Conservation (phyloP, 441 rosid species). For the Hypseocharis bilobata region DNA sequence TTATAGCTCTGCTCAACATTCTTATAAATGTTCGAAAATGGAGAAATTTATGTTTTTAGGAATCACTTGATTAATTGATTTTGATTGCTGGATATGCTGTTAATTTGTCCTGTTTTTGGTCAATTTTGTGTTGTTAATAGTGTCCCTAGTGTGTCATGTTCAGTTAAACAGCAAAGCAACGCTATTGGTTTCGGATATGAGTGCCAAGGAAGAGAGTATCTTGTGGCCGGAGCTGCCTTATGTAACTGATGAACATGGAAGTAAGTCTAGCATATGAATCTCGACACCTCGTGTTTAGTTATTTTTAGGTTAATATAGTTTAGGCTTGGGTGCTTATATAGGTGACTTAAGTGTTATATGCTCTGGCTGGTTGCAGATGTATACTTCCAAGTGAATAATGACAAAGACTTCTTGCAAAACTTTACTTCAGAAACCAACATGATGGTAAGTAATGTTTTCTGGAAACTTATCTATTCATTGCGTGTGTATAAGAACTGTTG, state of each 20-base stretch:
- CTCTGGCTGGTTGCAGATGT: conserved; percentile 43
- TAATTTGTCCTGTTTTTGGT: background rate
- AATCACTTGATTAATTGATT: too few species aligned
- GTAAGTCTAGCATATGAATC: conserved; percentile 35
- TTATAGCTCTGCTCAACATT: background rate
- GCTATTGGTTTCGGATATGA: conserved; percentile 52
- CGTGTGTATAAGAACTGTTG: background rate
- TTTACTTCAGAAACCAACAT: conserved; percentile 50
- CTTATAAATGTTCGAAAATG: background rate
- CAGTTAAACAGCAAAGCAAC: conserved; percentile 86
- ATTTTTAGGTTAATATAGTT: conserved; percentile 2
- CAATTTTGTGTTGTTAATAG: conserved; percentile 37
- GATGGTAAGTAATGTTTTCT: conserved; percentile 42
- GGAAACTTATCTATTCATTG: background rate
- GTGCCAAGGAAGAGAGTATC: conserved; percentile 55
- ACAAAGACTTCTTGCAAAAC: conserved; percentile 64
- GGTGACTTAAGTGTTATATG: background rate
- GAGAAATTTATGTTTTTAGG: too few species aligned
- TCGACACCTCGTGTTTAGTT: background rate
- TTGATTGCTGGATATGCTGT: background rate
- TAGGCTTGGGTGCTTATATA: background rate
- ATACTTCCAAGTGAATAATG: conserved; percentile 75
- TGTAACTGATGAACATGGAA: conserved; percentile 75
- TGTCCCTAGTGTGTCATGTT: conserved; percentile 49
- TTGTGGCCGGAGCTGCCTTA: conserved; percentile 84